Conservation (phyloP, 805 yeast species). For the Cyberlindnera xishuangbannaensis region DNA sequence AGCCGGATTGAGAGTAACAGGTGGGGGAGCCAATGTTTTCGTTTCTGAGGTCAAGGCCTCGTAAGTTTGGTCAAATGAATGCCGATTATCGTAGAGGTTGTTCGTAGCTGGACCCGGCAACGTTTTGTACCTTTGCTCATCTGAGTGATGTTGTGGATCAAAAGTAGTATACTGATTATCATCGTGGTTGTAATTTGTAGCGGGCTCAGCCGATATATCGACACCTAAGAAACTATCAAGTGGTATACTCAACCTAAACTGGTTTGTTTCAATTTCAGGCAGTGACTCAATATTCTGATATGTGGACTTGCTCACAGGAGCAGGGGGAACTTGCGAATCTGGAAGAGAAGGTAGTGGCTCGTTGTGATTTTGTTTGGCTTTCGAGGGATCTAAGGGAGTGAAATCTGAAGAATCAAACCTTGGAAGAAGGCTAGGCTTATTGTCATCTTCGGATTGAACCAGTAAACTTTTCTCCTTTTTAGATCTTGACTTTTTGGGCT, state of each 20-base stretch:
- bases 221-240: slow-evolving; percentile 20
- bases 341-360: slow-evolving; percentile 11
- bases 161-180: neutral
- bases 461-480: slow-evolving; percentile 11
- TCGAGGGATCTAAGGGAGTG: too few species aligned
- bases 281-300: slow-evolving; percentile 19
- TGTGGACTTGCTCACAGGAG: too few species aligned
- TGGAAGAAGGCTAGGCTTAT: slow-evolving; percentile 1
- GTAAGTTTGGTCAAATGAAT: too few species aligned
- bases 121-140: too few species aligned
- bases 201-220: neutral
- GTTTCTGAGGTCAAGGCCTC: too few species aligned
- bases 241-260: slow-evolving; percentile 24
- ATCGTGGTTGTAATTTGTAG: neutral
- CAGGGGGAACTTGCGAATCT: too few species aligned
- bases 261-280: slow-evolving; percentile 24
- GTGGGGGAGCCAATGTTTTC: slow-evolving; percentile 1
- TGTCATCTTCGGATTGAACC: slow-evolving; percentile 3
- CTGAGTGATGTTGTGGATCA: too few species aligned
- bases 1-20: neutral
- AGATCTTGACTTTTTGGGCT: slow-evolving; percentile 1
- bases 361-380: slow-evolving; percentile 1
- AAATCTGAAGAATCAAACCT: slow-evolving; percentile 9
- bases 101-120: slow-evolving; percentile 10
- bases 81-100: too few species aligned